Base-by-base conservation (phyloP, 108 stramenopile species). In the Nitzschia putrida region DNA sequence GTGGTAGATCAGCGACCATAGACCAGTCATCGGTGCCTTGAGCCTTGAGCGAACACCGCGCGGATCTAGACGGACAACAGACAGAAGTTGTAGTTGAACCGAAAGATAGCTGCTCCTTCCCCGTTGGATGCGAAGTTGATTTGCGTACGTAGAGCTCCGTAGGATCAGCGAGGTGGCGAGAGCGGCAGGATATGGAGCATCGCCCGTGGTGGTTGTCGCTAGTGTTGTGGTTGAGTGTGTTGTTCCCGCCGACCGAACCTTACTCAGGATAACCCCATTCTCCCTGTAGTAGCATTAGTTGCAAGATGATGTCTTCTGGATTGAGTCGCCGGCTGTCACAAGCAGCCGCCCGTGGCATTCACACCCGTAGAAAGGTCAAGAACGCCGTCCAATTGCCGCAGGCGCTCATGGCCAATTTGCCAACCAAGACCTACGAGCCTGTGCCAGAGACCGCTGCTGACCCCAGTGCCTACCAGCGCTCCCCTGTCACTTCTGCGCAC, bases 401-500 rank as follows among this genome's bases (percentile, higher is more conserved):
- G 39, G 69, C 76, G 13, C 58, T 77, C 69, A 29, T 69, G 10
- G 63, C 63, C 42, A 65, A 77, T 43, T 57, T 77, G 22, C 76
- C 76, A 18, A 64, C 57, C 16, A 70, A 77, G 49, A 60, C 64
- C 40, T 40, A 61, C 38, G 61, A 61, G 8, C 68, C 69, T 14
- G 59, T 52, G 38, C 37, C 66, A 18, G 66, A 74, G 44, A 61
- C 58, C 10, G 34, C 74, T 1, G 56, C 34, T 2, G 83, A 86
- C 44, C 85, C 85, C 25, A 80, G 79, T 68, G 72, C 73, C 8
- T 84, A 82, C 56, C 53, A 76, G 16, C 73, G 79, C 13, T 70
- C 72, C 43, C 85, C 88, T 10, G 92, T 93, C 11, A 84, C 88
- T 14, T 90, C 92, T 21, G 92, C 88, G n/a, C 88, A 93, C 64